Percentiles rank a stretch among this genome's conserved stretches.
These are phyloP conservation scores for Phytophthora cactorum DNA, from an alignment of 352 stramenopile genomes.

Conservation along the genomic window DNA sequence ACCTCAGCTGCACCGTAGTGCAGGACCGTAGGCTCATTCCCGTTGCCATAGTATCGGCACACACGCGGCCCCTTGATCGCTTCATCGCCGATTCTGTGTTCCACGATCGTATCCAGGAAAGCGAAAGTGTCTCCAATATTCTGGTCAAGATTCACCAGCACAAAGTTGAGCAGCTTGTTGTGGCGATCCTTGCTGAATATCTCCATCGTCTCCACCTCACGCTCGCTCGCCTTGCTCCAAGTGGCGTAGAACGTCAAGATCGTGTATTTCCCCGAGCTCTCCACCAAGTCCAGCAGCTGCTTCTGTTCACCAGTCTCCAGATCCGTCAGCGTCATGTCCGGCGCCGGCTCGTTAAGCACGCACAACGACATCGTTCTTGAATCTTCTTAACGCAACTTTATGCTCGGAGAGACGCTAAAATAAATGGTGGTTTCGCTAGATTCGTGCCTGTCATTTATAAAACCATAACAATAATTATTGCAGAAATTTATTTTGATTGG, in stretches of 20 bases:
- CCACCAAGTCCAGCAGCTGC: slow-evolving; percentile 39
- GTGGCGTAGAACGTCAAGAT: slow-evolving; percentile 53
- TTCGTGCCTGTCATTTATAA: slow-evolving; percentile 14
- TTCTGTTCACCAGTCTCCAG: background rate
- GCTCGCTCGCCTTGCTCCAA: slow-evolving; percentile 50
- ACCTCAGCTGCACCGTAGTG: background rate
- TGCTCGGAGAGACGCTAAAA: background rate
- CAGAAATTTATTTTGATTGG: background rate
- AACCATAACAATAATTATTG: background rate
- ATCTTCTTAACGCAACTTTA: background rate
- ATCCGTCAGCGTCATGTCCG: slow-evolving; percentile 1
- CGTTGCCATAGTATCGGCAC: background rate
- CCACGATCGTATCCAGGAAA: slow-evolving; percentile 47
- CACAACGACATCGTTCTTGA: slow-evolving; percentile 1
- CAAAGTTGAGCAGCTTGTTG: slow-evolving; percentile 51
- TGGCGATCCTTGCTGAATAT: slow-evolving; percentile 58
- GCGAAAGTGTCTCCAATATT: slow-evolving; percentile 47
- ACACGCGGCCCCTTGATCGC: background rate
- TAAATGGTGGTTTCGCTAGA: background rate
- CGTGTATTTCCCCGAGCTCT: slow-evolving; percentile 41
- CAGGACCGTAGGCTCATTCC: background rate
- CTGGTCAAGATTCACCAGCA: slow-evolving; percentile 71
- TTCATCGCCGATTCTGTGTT: background rate
- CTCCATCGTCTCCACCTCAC: slow-evolving; percentile 60
- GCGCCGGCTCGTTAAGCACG: background rate